Base-by-base conservation (phyloP, 352 stramenopile species). In the Phytopythium sindhum region DNA sequence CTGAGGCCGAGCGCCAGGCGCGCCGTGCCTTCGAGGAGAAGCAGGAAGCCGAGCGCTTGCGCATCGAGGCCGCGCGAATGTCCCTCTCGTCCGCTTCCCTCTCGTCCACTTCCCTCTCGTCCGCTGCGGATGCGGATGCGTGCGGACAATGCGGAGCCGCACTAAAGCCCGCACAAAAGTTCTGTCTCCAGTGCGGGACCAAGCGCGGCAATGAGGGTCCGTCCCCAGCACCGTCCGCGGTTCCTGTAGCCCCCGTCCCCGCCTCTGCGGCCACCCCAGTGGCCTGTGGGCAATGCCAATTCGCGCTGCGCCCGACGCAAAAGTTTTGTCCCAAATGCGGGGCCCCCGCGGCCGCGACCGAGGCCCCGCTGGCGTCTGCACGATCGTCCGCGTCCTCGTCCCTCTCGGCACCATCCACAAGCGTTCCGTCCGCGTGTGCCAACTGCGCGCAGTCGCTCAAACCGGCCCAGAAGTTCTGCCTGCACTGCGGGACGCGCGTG, bases 241-340 rank as follows among this genome's bases (percentile, higher is more conserved):
- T n/a, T n/a, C n/a, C n/a, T 39, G 33, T 54, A 26, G 44, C 52
- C 2, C 37, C 59, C 37, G 48, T 9, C 7, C 12, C 61, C 15
- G 29, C 60, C 19, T 17, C 66, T 3, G 70, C 60, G 33, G 68
- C 66, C 31, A 62, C 61, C 1, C 56, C 68, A 2, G 19, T 66
- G 44, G 28, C 48, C 45, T 90, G 81, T 50, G 51, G 60, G 26
- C 78, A 65, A 42, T 91, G 83, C 55, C 68, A 75, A 44, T 73
- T 73, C 29, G 69, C 67, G 31, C 69, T 91, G 35, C 88, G 87
- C 58, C 53, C 81, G 11, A 73, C 79, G 35, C 85, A 94, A 54
- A 94, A 94, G 62, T 94, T 94, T 63, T 94, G 85, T 54, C 83
- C 77, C 7, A 85, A 90, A 48, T 94, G 85, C 55, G 85, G 85